These are phyloP conservation scores for Talaromyces sp. DNA, from an alignment of 2,329 filamentous ascomycete genomes.

Conservation along the genomic window DNA sequence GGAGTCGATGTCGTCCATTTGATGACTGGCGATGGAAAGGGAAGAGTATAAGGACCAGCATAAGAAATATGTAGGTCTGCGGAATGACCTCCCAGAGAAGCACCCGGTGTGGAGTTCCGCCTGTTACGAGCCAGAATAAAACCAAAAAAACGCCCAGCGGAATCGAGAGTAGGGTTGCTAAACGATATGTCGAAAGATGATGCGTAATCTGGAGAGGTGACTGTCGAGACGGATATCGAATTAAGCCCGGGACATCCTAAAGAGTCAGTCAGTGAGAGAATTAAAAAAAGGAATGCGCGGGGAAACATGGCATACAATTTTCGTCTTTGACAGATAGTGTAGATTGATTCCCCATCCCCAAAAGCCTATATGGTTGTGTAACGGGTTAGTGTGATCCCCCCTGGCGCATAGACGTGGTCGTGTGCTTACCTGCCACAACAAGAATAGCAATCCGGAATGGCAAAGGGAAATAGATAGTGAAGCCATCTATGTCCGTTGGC, in stretches of 20 bases:
- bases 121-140: slow-evolving; percentile 78
- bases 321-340: slow-evolving; percentile 71
- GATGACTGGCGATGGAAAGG: slow-evolving; percentile 66
- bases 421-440: slow-evolving; percentile 67
- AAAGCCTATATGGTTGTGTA: slow-evolving; percentile 55
- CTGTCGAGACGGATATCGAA: slow-evolving; percentile 75
- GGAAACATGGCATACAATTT: slow-evolving; percentile 53
- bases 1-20: slow-evolving; percentile 68
- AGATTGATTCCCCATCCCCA: slow-evolving; percentile 96
- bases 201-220: slow-evolving; percentile 67
- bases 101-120: slow-evolving; percentile 63
- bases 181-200: slow-evolving; percentile 77
- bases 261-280: not conserved
- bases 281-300: not conserved
- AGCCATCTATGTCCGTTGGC: slow-evolving; percentile 60
- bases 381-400: slow-evolving; percentile 3
- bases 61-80: slow-evolving; percentile 71
- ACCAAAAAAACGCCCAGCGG: slow-evolving; percentile 68
- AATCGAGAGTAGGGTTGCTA: slow-evolving; percentile 70
- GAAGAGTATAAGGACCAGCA: slow-evolving; percentile 66
- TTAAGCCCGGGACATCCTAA: slow-evolving; percentile 74
- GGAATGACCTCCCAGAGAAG: slow-evolving; percentile 79
- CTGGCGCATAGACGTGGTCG: not conserved
- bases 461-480: slow-evolving; percentile 80
- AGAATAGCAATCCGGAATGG: slow-evolving; percentile 86